Percentiles rank a stretch among this genome's conserved stretches.
These are phyloP conservation scores for Filobasidium floriforme DNA, from an alignment of 768 basidiomycete species.

Conservation along the genomic window DNA sequence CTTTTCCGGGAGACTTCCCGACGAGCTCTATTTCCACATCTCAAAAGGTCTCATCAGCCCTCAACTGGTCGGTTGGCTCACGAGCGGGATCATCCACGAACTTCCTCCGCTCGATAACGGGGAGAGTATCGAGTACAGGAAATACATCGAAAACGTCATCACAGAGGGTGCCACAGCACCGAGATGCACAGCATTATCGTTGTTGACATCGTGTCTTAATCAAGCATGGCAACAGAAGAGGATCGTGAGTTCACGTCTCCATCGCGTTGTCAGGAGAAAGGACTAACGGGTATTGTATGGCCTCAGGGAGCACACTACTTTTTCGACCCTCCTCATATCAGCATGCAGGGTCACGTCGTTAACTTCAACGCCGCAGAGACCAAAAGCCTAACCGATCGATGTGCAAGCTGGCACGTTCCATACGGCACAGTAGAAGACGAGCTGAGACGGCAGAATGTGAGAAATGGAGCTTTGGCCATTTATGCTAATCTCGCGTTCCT, in stretches of 20 bases:
- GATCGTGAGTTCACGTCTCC: constrained; percentile 48
- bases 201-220: constrained; percentile 73
- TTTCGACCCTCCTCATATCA: constrained; percentile 58
- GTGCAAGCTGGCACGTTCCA: constrained; percentile 80
- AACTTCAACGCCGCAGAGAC: constrained; percentile 70
- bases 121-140: constrained; percentile 86
- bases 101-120: constrained; percentile 82
- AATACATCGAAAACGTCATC: constrained; percentile 91
- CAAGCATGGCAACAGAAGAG: constrained; percentile 71
- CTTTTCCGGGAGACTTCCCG: constrained; percentile 86
- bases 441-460: constrained; percentile 87
- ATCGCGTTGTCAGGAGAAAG: background rate
- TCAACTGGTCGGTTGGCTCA: constrained; percentile 89
- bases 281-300: background rate
- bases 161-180: constrained; percentile 92
- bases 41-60: constrained; percentile 84
- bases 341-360: constrained; percentile 58
- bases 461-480: constrained; percentile 33
- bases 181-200: constrained; percentile 77
- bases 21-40: constrained; percentile 93
- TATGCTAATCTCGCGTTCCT: too few relatives aligned
- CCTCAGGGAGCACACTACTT: constrained; percentile 43
- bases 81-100: constrained; percentile 73
- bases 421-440: constrained; percentile 84
- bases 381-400: constrained; percentile 75